phyloP scores from a whole-genome alignment of 108 stramenopile species.

The Hondaea fermentalgiana region DNA sequence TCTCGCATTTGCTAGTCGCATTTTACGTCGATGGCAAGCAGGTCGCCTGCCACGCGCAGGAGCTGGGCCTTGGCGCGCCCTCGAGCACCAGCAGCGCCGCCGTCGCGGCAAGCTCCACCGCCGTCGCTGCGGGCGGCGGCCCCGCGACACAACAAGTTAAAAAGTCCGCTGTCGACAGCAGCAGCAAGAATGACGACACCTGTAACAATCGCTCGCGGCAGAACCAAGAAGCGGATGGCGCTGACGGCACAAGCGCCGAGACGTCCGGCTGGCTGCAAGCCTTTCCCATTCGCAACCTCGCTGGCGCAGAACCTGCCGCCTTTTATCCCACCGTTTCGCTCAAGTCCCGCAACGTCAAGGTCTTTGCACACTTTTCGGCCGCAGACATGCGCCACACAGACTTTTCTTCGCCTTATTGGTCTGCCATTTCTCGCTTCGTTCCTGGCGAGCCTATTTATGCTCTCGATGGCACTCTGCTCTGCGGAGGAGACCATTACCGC shows the following conservation, averaged over 20 bases:
- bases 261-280: background rate
- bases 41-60: background rate
- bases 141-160: no score
- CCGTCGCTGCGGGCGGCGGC: no score
- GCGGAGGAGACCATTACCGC: background rate
- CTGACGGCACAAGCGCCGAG: background rate
- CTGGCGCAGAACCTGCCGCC: background rate
- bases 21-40: slow-evolving; percentile 6
- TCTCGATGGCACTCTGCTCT: background rate
- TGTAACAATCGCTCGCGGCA: no score
- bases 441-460: slow-evolving; percentile 8
- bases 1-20: background rate
- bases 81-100: no score
- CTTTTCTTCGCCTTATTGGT: background rate
- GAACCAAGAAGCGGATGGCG: no score
- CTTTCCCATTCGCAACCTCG: background rate
- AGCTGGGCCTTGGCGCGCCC: background rate
- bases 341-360: slow-evolving; percentile 7
- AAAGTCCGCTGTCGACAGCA: no score
- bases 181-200: no score
- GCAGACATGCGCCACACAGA: slow-evolving; percentile 14
- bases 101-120: no score
- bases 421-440: background rate
- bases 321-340: background rate
- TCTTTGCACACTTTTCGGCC: slow-evolving; percentile 10